A percentile compares a stretch with the other conserved stretches of the same genome.
phyloP scores from a whole-genome alignment of 2,329 filamentous ascomycete species.

The Aspergillus carbonarius region DNA sequence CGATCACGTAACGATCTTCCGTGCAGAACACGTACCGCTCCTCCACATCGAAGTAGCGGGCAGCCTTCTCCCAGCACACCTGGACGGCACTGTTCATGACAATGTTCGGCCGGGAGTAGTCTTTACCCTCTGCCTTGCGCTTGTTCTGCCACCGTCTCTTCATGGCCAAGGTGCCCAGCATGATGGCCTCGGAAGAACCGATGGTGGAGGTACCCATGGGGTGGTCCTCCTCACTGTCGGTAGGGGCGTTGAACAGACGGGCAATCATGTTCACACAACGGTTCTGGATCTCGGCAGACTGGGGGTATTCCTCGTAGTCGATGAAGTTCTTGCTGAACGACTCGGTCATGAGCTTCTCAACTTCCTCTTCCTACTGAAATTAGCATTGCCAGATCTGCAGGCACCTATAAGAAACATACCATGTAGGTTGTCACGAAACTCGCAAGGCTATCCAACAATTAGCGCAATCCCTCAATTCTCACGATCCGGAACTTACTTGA shows the following conservation, averaged over 20 bases:
- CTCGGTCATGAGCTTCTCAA: conserved; percentile 92
- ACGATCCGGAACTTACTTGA: conserved; percentile 47
- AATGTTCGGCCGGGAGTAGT: conserved; percentile 79
- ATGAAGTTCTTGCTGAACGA: conserved; percentile 95
- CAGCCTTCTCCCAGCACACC: conserved; percentile 95
- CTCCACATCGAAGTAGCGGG: conserved; percentile 87
- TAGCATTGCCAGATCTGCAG: not conserved
- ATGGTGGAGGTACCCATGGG: conserved; percentile 86
- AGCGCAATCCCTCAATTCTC: not conserved
- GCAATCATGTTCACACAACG: conserved; percentile 91
- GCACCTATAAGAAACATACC: conserved; percentile 51
- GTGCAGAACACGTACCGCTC: conserved; percentile 74
- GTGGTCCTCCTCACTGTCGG: conserved; percentile 53
- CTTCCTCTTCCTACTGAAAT: conserved; percentile 75
- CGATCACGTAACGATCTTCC: conserved; percentile 61
- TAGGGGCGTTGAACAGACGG: conserved; percentile 79
- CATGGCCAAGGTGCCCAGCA: conserved; percentile 70
- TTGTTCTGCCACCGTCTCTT: conserved; percentile 92
- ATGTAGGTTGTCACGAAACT: conserved; percentile 97
- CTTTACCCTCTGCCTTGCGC: conserved; percentile 78
- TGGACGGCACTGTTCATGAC: conserved; percentile 96
- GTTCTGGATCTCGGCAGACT: conserved; percentile 83
- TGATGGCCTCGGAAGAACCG: conserved; percentile 73
- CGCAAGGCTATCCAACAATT: conserved; percentile 61
- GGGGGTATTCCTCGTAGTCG: conserved; percentile 82